phyloP scores from a whole-genome alignment of 192 early-diverging fungal genomes.

The Linnemannia hyalina region DNA sequence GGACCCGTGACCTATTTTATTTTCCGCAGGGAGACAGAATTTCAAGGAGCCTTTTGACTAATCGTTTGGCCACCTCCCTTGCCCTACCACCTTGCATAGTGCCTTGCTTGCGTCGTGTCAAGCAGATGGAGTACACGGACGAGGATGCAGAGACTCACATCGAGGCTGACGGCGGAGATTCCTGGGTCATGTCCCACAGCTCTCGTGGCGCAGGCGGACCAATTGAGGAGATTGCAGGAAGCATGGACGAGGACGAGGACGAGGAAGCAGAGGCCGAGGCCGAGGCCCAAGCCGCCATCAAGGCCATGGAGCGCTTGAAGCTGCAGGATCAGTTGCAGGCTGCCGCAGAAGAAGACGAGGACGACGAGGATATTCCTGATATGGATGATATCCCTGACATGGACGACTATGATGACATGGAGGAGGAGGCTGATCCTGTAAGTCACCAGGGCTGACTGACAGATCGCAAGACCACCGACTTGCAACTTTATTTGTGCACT shows the following conservation, averaged over 20 bases:
- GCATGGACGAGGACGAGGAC: conserved; percentile 69
- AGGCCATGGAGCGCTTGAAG: conserved; percentile 46
- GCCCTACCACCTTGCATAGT: conserved; percentile 60
- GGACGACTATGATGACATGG: conserved; percentile 75
- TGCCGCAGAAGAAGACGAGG: conserved; percentile 60
- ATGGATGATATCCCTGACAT: conserved; percentile 95
- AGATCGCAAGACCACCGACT: not conserved
- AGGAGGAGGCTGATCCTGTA: conserved; percentile 86
- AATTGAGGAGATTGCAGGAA: conserved; percentile 49
- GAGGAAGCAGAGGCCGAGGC: conserved; percentile 77
- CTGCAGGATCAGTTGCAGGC: conserved; percentile 54
- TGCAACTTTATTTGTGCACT: not conserved
- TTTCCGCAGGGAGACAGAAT: conserved; percentile 24
- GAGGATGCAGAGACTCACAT: conserved; percentile 71
- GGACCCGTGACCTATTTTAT: conserved; percentile 34
- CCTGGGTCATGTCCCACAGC: conserved; percentile 91
- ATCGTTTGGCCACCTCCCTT: not conserved
- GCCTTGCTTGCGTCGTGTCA: conserved; percentile 90
- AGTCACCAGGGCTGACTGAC: not conserved
- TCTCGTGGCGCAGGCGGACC: conserved; percentile 61
- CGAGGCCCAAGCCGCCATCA: conserved; percentile 55
- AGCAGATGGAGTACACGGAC: conserved; percentile 82
- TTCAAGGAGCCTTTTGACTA: conserved; percentile 29
- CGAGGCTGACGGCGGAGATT: conserved; percentile 74
- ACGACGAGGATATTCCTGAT: conserved; percentile 84